Percentiles rank a stretch among this genome's conserved stretches.
Evolutionary conservation across 2,329 filamentous ascomycete genomes (phyloP).

Genomic region (Phyllosticta paracitricarpa): DNA sequence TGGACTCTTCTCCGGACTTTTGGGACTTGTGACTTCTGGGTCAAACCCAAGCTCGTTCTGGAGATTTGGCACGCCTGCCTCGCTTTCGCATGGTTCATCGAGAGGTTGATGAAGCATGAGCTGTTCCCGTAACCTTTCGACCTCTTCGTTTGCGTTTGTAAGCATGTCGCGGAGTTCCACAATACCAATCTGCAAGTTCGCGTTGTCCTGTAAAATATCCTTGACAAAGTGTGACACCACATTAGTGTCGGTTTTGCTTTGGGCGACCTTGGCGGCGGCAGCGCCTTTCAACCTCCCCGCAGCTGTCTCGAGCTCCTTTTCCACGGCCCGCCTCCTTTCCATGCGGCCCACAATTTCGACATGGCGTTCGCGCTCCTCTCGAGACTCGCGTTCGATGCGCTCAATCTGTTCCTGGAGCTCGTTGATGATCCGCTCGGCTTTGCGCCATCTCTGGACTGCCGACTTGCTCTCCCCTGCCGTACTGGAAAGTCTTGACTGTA

Average conservation of each 20-base stretch:
- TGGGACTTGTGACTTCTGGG: constrained; percentile 4
- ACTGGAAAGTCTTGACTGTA: constrained; percentile 57
- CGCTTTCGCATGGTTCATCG: constrained; percentile 24
- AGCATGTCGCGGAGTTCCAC: constrained; percentile 86
- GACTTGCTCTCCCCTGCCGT: constrained; percentile 68
- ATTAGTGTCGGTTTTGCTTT: constrained; percentile 48
- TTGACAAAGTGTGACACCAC: constrained; percentile 95
- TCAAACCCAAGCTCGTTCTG: constrained; percentile 57
- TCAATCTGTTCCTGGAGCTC: constrained; percentile 82
- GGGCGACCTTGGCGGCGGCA: constrained; percentile 58
- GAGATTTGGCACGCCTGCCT: constrained; percentile 42
- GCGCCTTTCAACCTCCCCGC: constrained; percentile 73
- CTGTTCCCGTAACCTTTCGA: constrained; percentile 76
- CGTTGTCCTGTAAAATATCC: constrained; percentile 90
- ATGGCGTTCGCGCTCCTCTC: constrained; percentile 71
- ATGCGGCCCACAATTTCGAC: constrained; percentile 71
- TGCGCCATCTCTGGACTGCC: constrained; percentile 73
- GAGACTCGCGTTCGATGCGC: constrained; percentile 73
- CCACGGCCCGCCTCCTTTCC: constrained; percentile 72
- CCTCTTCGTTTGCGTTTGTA: constrained; percentile 85
- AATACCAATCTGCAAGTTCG: constrained; percentile 83
- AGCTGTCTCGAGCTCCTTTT: constrained; percentile 70
- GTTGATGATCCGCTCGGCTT: constrained; percentile 68
- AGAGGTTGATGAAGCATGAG: constrained; percentile 68
- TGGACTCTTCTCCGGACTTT: constrained; percentile 17